Percentiles rank a stretch among this genome's conserved stretches.
phyloP scores from a whole-genome alignment of 164 flowering plant species.

The Tetracentron sinense region DNA sequence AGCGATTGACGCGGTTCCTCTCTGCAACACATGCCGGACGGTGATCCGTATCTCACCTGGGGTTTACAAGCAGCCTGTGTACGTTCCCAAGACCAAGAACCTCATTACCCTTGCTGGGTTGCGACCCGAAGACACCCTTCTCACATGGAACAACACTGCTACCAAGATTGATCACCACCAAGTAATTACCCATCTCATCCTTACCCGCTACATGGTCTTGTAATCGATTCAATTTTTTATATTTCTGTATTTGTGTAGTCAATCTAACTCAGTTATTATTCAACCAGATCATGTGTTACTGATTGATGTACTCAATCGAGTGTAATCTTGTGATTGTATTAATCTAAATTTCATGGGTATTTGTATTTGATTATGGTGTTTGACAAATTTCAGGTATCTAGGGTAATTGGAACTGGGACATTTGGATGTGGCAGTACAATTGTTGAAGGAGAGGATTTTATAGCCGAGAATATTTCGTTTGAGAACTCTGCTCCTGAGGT shows the following conservation, averaged over 20 bases:
- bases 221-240: too few species aligned
- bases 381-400: conserved; percentile 34
- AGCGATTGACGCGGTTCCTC: conserved; percentile 76
- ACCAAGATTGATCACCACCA: conserved; percentile 82
- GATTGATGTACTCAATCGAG: too few species aligned
- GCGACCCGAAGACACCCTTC: conserved; percentile 59
- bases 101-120: conserved; percentile 73
- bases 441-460: conserved; percentile 92
- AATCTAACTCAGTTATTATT: too few species aligned
- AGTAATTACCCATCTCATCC: conserved; percentile 32
- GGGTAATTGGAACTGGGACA: conserved; percentile 89
- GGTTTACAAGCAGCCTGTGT: conserved; percentile 71
- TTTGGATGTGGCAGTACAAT: conserved; percentile 85
- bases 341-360: neutral
- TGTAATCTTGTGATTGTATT: conserved; percentile 5
- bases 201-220: too few species aligned
- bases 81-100: conserved; percentile 91
- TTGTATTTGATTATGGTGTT: conserved; percentile 2
- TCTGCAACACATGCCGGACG: conserved; percentile 59
- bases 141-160: conserved; percentile 92
- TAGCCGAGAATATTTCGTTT: conserved; percentile 96
- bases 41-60: conserved; percentile 76
- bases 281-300: too few species aligned
- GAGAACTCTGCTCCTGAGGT: conserved; percentile 90
- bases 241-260: too few species aligned